Evolutionary conservation across 305 asterid genomes (phyloP).

Genomic region (Fraxinus xanthoxyloides): DNA sequence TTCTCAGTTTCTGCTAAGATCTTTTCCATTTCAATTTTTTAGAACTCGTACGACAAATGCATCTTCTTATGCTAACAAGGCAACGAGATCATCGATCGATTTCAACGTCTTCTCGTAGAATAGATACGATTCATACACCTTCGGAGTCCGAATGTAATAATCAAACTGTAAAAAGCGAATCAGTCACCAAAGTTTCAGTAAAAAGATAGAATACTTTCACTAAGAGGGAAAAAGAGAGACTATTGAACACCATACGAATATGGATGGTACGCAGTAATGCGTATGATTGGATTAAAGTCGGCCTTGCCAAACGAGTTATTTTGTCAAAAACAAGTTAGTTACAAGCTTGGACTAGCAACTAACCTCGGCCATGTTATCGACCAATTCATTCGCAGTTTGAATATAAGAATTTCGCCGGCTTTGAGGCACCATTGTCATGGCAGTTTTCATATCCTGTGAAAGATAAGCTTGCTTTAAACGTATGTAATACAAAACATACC

Average conservation of each 20-base stretch:
- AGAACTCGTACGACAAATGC: background rate
- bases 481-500: constrained; percentile 61
- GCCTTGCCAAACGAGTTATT: background rate
- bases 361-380: constrained; percentile 79
- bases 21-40: background rate
- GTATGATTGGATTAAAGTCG: background rate
- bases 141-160: constrained; percentile 68
- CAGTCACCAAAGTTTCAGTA: background rate
- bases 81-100: constrained; percentile 74
- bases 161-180: constrained; percentile 54
- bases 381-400: constrained; percentile 57
- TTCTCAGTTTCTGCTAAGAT: background rate
- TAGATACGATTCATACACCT: constrained; percentile 74
- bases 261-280: background rate
- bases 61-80: constrained; percentile 40
- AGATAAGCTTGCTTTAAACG: constrained; percentile 60
- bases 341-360: background rate
- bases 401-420: constrained; percentile 39
- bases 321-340: background rate
- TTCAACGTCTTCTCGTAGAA: constrained; percentile 85
- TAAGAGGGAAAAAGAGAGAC: background rate
- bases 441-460: constrained; percentile 63
- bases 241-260: background rate
- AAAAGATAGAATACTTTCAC: background rate
- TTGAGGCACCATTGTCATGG: constrained; percentile 52